Evolutionary conservation across 805 yeast species (phyloP).

Genomic region (Nakazawaea anatomiae): DNA sequence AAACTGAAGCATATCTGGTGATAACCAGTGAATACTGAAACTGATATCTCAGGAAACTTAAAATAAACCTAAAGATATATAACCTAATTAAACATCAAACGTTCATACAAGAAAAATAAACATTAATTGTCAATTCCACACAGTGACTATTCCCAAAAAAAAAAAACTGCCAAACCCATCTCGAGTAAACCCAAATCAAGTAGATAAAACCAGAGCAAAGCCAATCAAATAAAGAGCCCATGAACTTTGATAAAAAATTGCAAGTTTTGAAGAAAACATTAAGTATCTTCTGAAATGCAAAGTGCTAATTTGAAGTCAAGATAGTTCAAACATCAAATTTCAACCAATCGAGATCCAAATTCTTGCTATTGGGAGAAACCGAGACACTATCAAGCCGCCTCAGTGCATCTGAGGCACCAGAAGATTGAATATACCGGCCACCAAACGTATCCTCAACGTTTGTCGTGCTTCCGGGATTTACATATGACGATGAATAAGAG

Average conservation of each 20-base stretch:
- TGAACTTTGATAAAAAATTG: no score
- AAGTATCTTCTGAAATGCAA: not conserved
- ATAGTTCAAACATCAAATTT: conserved; percentile 23
- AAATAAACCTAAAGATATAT: no score
- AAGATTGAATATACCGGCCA: not conserved
- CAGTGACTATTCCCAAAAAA: not conserved
- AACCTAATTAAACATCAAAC: not conserved
- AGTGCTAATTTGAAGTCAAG: not conserved
- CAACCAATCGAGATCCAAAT: conserved; percentile 29
- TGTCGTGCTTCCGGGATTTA: not conserved
- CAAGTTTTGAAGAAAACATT: not conserved
- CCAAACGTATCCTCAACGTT: not conserved
- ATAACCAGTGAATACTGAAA: no score
- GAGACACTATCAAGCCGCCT: not conserved
- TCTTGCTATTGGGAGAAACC: conserved; percentile 15
- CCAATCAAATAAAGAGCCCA: not conserved
- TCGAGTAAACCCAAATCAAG: not conserved
- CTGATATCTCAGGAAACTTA: no score
- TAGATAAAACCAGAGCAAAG: not conserved
- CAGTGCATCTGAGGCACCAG: not conserved
- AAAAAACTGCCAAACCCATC: not conserved
- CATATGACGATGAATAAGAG: not conserved
- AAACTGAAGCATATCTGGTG: no score
- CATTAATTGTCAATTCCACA: not conserved
- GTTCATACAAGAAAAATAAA: no score